phyloP scores from a whole-genome alignment of 2,329 filamentous ascomycete species.

The Waltergamsia citrina region DNA sequence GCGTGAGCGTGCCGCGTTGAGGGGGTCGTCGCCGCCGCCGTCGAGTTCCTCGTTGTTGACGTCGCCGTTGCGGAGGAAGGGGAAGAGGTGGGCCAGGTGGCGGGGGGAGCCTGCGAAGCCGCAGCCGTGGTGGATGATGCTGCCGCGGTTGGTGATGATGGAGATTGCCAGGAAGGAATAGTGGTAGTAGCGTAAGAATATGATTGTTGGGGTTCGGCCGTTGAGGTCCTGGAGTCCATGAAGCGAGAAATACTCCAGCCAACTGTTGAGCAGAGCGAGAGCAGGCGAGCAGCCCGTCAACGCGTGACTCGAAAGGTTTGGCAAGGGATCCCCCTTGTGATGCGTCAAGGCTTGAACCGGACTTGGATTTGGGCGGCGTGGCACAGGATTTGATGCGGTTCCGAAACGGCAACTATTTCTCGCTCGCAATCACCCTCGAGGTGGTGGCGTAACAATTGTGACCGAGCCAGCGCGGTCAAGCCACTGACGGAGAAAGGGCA shows the following conservation, averaged over 20 bases:
- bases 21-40: slow-evolving; percentile 1
- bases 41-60: slow-evolving; percentile 2
- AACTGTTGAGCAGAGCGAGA: background rate
- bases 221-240: slow-evolving; percentile 27
- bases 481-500: too few relatives aligned
- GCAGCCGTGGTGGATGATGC: slow-evolving; percentile 1
- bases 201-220: slow-evolving; percentile 27
- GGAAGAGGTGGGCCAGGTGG: slow-evolving; percentile 2
- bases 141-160: background rate
- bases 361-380: background rate
- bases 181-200: slow-evolving; percentile 12
- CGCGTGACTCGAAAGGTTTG: background rate
- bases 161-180: background rate
- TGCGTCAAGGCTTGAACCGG: too few relatives aligned
- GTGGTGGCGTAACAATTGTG: too few relatives aligned
- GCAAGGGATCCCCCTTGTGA: too few relatives aligned
- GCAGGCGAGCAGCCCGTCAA: background rate
- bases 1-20: slow-evolving; percentile 9
- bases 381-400: too few relatives aligned
- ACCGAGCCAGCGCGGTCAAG: too few relatives aligned
- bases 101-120: background rate
- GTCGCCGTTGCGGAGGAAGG: slow-evolving; percentile 4
- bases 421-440: too few relatives aligned
- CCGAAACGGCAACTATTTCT: too few relatives aligned
- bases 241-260: slow-evolving; percentile 9